Percentiles rank a stretch among this genome's conserved stretches.
These are phyloP conservation scores for Linanthus parryae DNA, from an alignment of 148 eudicot species.

Conservation along the genomic window DNA sequence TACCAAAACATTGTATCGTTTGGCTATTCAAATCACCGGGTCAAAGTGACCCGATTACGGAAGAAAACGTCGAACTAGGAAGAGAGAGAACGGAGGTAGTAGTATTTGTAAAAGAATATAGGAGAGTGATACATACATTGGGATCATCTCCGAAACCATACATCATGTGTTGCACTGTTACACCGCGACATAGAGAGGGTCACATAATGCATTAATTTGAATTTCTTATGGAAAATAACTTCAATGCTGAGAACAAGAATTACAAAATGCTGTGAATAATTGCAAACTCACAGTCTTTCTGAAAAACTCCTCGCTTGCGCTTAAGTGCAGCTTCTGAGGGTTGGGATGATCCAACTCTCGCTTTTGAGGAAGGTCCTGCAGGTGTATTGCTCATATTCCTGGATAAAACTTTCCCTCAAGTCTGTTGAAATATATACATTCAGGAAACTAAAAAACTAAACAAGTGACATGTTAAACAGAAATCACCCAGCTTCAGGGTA, in stretches of 20 bases:
- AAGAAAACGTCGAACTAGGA: no score
- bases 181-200: conserved; percentile 5
- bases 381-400: conserved; percentile 27
- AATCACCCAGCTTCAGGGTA: no score
- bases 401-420: not conserved
- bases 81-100: no score
- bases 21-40: no score
- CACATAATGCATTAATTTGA: not conserved
- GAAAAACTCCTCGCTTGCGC: conserved; percentile 89
- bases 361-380: conserved; percentile 55
- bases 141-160: conserved; percentile 91
- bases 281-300: conserved; percentile 72
- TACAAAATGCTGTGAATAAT: not conserved
- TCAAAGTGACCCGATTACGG: no score
- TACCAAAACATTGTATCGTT: no score
- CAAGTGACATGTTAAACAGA: no score
- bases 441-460: no score
- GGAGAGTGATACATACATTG: no score
- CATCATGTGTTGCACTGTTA: conserved; percentile 96
- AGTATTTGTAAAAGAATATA: no score
- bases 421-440: no score
- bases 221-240: not conserved
- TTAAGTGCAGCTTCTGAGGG: conserved; percentile 56
- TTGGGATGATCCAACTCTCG: conserved; percentile 46
- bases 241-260: not conserved